Conservation (phyloP, 2,329 filamentous ascomycete species). For the Pseudogymnoascus sp. region DNA sequence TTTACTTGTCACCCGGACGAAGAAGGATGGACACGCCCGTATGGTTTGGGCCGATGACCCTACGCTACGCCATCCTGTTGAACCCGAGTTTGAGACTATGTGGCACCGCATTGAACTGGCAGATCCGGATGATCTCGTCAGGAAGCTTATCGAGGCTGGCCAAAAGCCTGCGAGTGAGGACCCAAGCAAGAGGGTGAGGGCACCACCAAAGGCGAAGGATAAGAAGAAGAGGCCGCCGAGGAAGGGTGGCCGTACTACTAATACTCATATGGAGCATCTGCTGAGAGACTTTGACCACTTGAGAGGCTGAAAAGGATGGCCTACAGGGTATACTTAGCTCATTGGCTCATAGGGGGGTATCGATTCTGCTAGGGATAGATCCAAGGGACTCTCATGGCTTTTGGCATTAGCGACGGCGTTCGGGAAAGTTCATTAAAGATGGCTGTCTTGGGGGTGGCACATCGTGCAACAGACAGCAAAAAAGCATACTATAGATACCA, state of each 20-base stretch:
- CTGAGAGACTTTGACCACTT: slow-evolving; percentile 25
- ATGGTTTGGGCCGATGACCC: slow-evolving; percentile 88
- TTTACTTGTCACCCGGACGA: slow-evolving; percentile 78
- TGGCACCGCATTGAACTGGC: slow-evolving; percentile 80
- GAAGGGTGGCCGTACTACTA: slow-evolving; percentile 29
- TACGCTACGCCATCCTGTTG: slow-evolving; percentile 64
- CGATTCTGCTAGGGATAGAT: not conserved
- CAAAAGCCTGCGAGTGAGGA: slow-evolving; percentile 32
- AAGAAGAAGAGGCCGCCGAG: slow-evolving; percentile 29
- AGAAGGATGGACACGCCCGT: slow-evolving; percentile 81
- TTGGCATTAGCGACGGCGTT: slow-evolving; percentile 4
- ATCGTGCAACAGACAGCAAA: not conserved
- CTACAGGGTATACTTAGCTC: not conserved
- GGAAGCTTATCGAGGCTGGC: slow-evolving; percentile 31
- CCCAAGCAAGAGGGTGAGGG: slow-evolving; percentile 29
- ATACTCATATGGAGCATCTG: slow-evolving; percentile 29
- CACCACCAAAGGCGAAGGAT: slow-evolving; percentile 28
- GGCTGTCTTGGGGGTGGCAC: not conserved
- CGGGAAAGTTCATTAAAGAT: not conserved
- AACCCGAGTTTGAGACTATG: slow-evolving; percentile 72
- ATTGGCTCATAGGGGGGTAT: not conserved
- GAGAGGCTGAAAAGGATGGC: slow-evolving; percentile 19
- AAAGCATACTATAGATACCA: not conserved
- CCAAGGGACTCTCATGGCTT: not conserved
- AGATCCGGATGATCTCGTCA: slow-evolving; percentile 30